Evolutionary conservation across 2,329 filamentous ascomycete genomes (phyloP).

Genomic region (Cryphonectria nitschkei): DNA sequence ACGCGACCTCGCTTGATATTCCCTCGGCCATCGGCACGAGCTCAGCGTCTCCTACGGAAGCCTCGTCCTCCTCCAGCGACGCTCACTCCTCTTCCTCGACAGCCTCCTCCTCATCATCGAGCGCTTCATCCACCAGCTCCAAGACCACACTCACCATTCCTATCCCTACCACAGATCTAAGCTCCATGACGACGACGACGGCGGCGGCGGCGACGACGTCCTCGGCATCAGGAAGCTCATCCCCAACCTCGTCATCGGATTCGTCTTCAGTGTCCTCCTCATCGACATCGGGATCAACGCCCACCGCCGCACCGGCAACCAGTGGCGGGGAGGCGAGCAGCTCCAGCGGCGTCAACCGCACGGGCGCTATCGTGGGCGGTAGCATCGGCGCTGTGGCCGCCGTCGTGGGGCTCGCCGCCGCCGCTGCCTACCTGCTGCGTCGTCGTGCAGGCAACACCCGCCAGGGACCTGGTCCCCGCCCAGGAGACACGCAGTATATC

Average conservation of each 20-base stretch:
- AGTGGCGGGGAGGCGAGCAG: constrained; percentile 17
- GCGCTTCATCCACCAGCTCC: constrained; percentile 11
- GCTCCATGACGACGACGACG: constrained; percentile 4
- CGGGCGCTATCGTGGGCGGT: constrained; percentile 58
- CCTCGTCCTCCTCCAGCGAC: constrained; percentile 24
- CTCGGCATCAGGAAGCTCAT: not conserved
- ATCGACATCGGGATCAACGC: constrained; percentile 25
- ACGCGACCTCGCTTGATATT: constrained; percentile 43
- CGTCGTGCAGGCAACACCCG: constrained; percentile 46
- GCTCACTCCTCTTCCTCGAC: constrained; percentile 24
- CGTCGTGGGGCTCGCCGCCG: constrained; percentile 46
- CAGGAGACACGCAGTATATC: constrained; percentile 44
- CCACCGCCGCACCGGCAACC: constrained; percentile 28
- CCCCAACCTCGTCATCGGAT: constrained; percentile 20
- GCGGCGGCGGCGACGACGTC: not conserved
- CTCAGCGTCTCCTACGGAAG: constrained; percentile 30
- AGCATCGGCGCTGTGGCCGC: constrained; percentile 55
- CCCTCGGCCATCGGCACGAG: constrained; percentile 47
- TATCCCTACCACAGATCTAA: constrained; percentile 26
- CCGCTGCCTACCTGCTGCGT: constrained; percentile 49
- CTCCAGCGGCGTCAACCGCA: constrained; percentile 35
- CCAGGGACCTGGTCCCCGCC: constrained; percentile 45
- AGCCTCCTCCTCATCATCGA: constrained; percentile 29
- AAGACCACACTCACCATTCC: constrained; percentile 26
- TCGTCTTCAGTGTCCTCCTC: constrained; percentile 26